Evolutionary conservation across 139 green algal species (phyloP).

Genomic region (Protoeuglena noctilucae): DNA sequence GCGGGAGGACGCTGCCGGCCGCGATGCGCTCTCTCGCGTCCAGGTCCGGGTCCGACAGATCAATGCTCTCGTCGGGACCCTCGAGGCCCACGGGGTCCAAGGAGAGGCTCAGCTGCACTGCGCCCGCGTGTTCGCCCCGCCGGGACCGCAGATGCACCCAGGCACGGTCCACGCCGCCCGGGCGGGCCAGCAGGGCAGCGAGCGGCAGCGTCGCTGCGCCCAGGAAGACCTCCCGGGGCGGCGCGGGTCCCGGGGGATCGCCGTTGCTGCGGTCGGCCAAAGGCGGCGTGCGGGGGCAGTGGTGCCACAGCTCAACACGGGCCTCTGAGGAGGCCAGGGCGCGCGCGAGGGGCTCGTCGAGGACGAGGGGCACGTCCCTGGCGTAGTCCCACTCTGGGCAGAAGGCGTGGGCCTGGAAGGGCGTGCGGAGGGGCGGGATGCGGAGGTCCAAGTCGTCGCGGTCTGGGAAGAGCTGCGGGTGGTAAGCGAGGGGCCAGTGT

Average conservation of each 20-base stretch:
- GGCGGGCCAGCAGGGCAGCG: background rate
- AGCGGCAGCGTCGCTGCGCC: background rate
- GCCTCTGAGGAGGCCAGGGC: background rate
- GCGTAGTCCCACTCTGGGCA: background rate
- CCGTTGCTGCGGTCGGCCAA: background rate
- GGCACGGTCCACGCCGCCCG: background rate
- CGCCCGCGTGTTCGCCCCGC: background rate
- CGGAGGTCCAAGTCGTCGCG: background rate
- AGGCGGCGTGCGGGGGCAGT: background rate
- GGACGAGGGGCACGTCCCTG: background rate
- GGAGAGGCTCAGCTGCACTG: background rate
- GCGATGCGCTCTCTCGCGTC: too few relatives aligned
- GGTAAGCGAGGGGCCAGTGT: too few relatives aligned
- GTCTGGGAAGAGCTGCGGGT: background rate
- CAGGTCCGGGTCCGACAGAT: too few relatives aligned
- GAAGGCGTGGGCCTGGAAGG: background rate
- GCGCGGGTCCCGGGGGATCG: too few relatives aligned
- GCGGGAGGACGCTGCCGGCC: too few relatives aligned
- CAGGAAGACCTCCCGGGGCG: background rate
- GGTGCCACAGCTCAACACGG: background rate
- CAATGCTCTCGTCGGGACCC: too few relatives aligned
- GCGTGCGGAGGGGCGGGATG: background rate
- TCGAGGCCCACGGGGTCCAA: too few relatives aligned
- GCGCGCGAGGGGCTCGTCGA: background rate
- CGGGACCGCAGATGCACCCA: background rate